Base-by-base conservation (phyloP, 2,329 filamentous ascomycete species). In the Stemphylium vesicarium region DNA sequence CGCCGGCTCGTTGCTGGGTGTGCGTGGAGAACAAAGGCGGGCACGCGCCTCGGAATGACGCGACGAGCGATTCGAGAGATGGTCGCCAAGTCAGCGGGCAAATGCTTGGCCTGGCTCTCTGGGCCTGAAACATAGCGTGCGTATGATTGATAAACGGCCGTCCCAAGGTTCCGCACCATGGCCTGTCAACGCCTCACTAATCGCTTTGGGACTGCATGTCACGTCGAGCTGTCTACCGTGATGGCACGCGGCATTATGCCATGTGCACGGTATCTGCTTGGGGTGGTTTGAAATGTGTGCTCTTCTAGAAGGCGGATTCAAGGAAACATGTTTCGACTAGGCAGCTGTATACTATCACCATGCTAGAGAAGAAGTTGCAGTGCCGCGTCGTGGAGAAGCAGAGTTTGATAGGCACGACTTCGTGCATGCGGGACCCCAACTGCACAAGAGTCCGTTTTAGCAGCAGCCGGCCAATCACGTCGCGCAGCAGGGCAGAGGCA, bases 71-170 rank as follows among this genome's bases (percentile, higher is more conserved):
- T 50, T 36, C 38, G 46, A 26, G 46, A 26, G 22, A 22, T 32
- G 29, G 41, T n/a, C 49, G 57, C 60, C 56, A 56, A 58, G 58
- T 18, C 43, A 54, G 53, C 53, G 50, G 53, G 9, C 18, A 45
- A 40, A 39, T 32, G 43, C 53, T 59, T 53, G 53, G 56, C 53
- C 13, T 35, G 37, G 18, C 35, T 37, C 53, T 15, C 31, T n/a
- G 20, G 35, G 16, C 35, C 51, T 70, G 69, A 72, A 69, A 70
- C 68, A 35, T 66, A 63, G 67, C 63, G 63, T 52, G 50, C 50
- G 60, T 62, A 45, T 51, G 60, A 69, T 68, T 62, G 59, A 68
- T 53, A 50, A 56, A 29, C 40, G 47, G 43, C 39, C 35, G 48
- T 54, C 38, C 37, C 22, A 46, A 26, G 53, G 53, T 42, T 10